phyloP scores from a whole-genome alignment of 352 stramenopile genomes.

The Phytopythium chamaehyphon region DNA sequence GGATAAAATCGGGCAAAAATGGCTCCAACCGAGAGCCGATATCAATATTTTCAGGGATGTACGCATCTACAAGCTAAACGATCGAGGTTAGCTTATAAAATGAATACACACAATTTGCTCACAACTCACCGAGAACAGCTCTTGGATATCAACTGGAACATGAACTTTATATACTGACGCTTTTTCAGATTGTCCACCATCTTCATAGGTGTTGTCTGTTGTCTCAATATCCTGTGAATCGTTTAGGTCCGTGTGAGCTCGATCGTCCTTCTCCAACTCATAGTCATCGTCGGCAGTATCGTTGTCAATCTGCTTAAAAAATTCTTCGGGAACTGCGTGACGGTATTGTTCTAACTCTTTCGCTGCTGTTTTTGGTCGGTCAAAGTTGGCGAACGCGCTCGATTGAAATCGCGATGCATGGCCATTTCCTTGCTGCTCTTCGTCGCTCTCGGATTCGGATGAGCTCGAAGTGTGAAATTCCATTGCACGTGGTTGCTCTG shows the following conservation, averaged over 20 bases:
- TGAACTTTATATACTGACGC: conserved; percentile 19
- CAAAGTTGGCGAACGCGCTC: conserved; percentile 2
- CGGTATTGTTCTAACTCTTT: conserved; percentile 58
- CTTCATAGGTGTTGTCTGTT: not conserved
- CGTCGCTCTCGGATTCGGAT: conserved; percentile 34
- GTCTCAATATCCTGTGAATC: not conserved
- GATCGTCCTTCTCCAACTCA: not conserved
- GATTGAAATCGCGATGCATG: not conserved
- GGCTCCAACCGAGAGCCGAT: conserved; percentile 89
- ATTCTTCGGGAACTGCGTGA: conserved; percentile 42
- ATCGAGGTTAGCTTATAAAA: not conserved
- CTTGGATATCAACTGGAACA: conserved; percentile 52
- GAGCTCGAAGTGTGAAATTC: conserved; percentile 62
- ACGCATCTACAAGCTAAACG: conserved; percentile 68
- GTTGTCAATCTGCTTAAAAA: conserved; percentile 39
- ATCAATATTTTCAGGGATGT: conserved; percentile 87
- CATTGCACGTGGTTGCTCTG: conserved; percentile 41
- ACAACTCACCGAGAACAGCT: conserved; percentile 50
- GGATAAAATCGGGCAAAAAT: conserved; percentile 93
- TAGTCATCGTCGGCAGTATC: not conserved
- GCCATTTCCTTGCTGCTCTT: conserved; percentile 4
- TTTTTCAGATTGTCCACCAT: not conserved
- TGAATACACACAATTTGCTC: not conserved
- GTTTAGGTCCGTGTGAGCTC: not conserved
- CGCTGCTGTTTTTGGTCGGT: conserved; percentile 45